A percentile compares a stretch with the other conserved stretches of the same genome.
phyloP scores from a whole-genome alignment of 345 rosid species.

The Aquilaria yunnanensis region DNA sequence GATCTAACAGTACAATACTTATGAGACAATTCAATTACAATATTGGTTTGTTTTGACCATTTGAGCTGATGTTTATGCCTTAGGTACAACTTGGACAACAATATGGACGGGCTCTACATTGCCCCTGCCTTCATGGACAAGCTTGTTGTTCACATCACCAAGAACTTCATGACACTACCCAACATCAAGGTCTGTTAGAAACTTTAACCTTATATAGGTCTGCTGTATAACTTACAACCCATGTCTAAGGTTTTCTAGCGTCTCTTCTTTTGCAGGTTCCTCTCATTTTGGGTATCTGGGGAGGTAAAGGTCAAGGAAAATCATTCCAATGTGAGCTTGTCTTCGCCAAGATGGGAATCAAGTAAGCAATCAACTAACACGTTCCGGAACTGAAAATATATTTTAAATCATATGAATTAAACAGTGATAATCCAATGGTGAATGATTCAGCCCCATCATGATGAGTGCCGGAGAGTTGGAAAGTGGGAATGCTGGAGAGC shows the following conservation, averaged over 20 bases:
- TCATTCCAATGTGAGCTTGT: slow-evolving; percentile 99
- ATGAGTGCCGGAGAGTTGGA: slow-evolving; percentile 99
- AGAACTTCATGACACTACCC: slow-evolving; percentile 93
- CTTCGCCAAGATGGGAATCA: slow-evolving; percentile 98
- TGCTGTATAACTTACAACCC: neutral
- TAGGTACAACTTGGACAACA: slow-evolving; percentile 81
- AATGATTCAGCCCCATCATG: slow-evolving; percentile 79
- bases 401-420: too few species aligned
- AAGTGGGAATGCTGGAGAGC: slow-evolving; percentile 97
- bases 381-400: neutral
- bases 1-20: neutral
- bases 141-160: slow-evolving; percentile 86
- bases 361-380: slow-evolving; percentile 34
- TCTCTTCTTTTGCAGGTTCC: slow-evolving; percentile 49
- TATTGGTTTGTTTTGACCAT: neutral
- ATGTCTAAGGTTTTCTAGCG: neutral
- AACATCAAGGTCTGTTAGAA: slow-evolving; percentile 66
- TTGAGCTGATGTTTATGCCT: slow-evolving; percentile 2
- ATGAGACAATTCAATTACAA: neutral
- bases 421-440: neutral
- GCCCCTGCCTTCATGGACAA: slow-evolving; percentile 99
- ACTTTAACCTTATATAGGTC: neutral
- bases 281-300: slow-evolving; percentile 96
- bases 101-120: slow-evolving; percentile 75
- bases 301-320: slow-evolving; percentile 99